A percentile compares a stretch with the other conserved stretches of the same genome.
Conservation (phyloP, 1,139 yeast species). For the Debaryomyces subglobosus region DNA sequence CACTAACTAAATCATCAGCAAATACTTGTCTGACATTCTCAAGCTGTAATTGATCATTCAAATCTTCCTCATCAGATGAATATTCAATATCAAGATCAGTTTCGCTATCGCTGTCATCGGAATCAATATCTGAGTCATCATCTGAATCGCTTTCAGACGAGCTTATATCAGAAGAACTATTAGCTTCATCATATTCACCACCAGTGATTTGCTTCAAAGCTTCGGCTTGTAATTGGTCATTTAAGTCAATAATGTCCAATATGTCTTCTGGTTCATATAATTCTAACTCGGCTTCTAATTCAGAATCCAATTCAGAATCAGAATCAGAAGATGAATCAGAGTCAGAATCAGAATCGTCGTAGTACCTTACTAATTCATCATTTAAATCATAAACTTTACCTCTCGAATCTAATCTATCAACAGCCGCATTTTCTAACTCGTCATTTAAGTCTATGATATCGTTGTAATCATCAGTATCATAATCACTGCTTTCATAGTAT, state of each 20-base stretch:
- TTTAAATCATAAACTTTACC: conserved; percentile 44
- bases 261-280: conserved; percentile 36
- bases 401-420: conserved; percentile 38
- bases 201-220: conserved; percentile 25
- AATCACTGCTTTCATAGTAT: conserved; percentile 12
- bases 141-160: conserved; percentile 30
- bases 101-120: conserved; percentile 14
- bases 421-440: conserved; percentile 38
- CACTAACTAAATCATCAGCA: conserved; percentile 39
- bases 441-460: conserved; percentile 40
- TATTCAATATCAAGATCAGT: conserved; percentile 34
- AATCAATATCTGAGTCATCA: conserved; percentile 37
- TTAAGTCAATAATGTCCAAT: conserved; percentile 37
- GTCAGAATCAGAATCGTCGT: conserved; percentile 23
- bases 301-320: conserved; percentile 9
- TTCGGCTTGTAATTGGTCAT: conserved; percentile 40
- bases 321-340: conserved; percentile 5
- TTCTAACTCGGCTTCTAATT: conserved; percentile 19
- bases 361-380: conserved; percentile 43
- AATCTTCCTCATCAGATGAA: conserved; percentile 36
- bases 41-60: conserved; percentile 38
- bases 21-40: conserved; percentile 47
- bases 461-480: conserved; percentile 12
- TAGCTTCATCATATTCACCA: conserved; percentile 7
- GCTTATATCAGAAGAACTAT: neutral